Evolutionary conservation across 371 early-diverging fungal species (phyloP), one percentile per base, ranked within the genome.

Genomic region (Saksenaea oblongispora): DNA sequence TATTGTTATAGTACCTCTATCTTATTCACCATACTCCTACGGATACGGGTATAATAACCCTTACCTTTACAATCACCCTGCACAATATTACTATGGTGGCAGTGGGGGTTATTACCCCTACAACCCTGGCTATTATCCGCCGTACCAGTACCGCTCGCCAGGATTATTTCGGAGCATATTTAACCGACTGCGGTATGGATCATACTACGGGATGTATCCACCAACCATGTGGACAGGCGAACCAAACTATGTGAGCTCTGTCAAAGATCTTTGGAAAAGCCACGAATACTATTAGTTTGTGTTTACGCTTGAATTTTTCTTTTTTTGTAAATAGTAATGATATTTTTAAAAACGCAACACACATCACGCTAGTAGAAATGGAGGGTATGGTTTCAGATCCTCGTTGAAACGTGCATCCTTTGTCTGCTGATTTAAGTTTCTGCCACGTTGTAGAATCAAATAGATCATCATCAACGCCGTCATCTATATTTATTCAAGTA

Each of bases 231-330:
- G 58, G 58, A 66, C 70, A 7, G 58, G 61, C 13, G 70, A 65
- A 56, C 44, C 54, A n/a, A 63, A 70, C 27, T 61, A 63, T 26
- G 68, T 68, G 27, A 70, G 70, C 57, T 61, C 66, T 3, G 61
- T 63, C 26, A 70, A 70, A 54, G 63, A 65, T 17, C 44, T 70
- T 10, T 70, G 70, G 70, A 70, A 70, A 53, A 59, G 60, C 26
- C 60, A 70, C 35, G 59, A 59, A 14, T n/a, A 53, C 36, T 63
- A 66, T 53, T 70, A 54, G 63, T 39, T 35, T 18, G n/a, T 17
- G 11, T 8, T 22, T 22, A 18, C 10, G 47, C 10, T 22, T 47
- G 10, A 3, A 15, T 42, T 47, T 22, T 26, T 22, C 5, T 47
- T 47, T 17, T 18, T 47, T 47, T 47, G 51, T 47, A 47, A 47